These are phyloP conservation scores for Lentinula edodes DNA, from an alignment of 768 basidiomycete genomes.

Conservation along the genomic window DNA sequence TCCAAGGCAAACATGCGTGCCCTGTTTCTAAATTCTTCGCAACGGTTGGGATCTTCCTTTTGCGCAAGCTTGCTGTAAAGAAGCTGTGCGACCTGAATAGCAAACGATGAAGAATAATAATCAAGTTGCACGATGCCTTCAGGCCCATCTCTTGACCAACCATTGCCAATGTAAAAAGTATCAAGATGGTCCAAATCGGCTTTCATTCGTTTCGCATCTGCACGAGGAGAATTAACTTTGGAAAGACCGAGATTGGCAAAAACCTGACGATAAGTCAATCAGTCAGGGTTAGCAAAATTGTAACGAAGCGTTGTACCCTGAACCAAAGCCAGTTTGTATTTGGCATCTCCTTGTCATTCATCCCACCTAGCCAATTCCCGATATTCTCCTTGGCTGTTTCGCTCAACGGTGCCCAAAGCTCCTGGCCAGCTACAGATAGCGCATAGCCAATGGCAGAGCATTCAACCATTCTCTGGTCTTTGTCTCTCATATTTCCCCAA, in stretches of 20 bases:
- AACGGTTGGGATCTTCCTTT: slow-evolving; percentile 56
- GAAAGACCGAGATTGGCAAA: slow-evolving; percentile 72
- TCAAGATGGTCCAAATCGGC: slow-evolving; percentile 72
- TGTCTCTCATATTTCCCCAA: slow-evolving; percentile 71
- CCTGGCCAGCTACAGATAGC: slow-evolving; percentile 57
- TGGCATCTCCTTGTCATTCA: slow-evolving; percentile 81
- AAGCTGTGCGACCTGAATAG: slow-evolving; percentile 71
- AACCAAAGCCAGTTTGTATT: slow-evolving; percentile 87
- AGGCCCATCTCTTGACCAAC: slow-evolving; percentile 76
- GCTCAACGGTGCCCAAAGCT: slow-evolving; percentile 58
- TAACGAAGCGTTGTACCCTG: slow-evolving; percentile 32
- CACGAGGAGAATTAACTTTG: slow-evolving; percentile 52
- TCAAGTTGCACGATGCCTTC: slow-evolving; percentile 75
- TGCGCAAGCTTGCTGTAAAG: slow-evolving; percentile 64
- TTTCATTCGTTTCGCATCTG: slow-evolving; percentile 57
- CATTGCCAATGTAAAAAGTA: slow-evolving; percentile 71
- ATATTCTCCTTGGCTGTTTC: slow-evolving; percentile 49
- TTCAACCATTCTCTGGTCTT: slow-evolving; percentile 80
- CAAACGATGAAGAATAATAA: slow-evolving; percentile 76
- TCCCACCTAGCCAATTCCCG: slow-evolving; percentile 64
- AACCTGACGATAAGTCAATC: slow-evolving; percentile 32
- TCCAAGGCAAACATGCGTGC: slow-evolving; percentile 61
- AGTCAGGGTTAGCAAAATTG: background rate
- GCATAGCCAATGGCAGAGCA: slow-evolving; percentile 74
- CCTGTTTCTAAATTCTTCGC: slow-evolving; percentile 58